phyloP scores from a whole-genome alignment of 805 yeast species.

The Saccharomycopsis oosterbeekiorum region DNA sequence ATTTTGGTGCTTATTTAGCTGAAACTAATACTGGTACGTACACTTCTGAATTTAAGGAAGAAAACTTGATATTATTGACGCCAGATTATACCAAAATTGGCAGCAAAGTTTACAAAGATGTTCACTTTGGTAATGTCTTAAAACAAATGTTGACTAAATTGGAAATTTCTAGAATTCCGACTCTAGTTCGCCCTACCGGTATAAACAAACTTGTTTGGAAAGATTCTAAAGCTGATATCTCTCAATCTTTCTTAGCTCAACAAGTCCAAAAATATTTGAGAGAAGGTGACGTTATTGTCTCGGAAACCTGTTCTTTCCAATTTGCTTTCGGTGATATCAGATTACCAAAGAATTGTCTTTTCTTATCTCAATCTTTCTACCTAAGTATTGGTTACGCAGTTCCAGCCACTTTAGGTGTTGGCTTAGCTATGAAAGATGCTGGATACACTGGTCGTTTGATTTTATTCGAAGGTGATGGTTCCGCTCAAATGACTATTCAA shows the following conservation, averaged over 20 bases:
- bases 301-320: slow-evolving; percentile 78
- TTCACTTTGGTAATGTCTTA: slow-evolving; percentile 43
- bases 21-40: slow-evolving; percentile 66
- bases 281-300: slow-evolving; percentile 61
- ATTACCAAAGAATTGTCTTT: slow-evolving; percentile 44
- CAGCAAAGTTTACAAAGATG: slow-evolving; percentile 30
- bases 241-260: slow-evolving; percentile 37
- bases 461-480: slow-evolving; percentile 83
- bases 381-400: slow-evolving; percentile 84
- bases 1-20: slow-evolving; percentile 57
- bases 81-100: slow-evolving; percentile 44
- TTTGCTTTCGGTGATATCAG: slow-evolving; percentile 63
- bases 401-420: slow-evolving; percentile 79
- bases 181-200: slow-evolving; percentile 16
- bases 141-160: slow-evolving; percentile 31
- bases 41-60: slow-evolving; percentile 36
- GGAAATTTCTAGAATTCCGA: slow-evolving; percentile 24
- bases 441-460: slow-evolving; percentile 44
- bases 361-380: slow-evolving; percentile 63
- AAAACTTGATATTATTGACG: slow-evolving; percentile 39
- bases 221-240: slow-evolving; percentile 29
- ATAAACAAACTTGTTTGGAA: slow-evolving; percentile 22
- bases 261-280: slow-evolving; percentile 35
- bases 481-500: slow-evolving; percentile 91
- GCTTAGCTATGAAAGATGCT: slow-evolving; percentile 56